Evolutionary conservation across 805 yeast species (phyloP).

Genomic region (Candida tammaniensis): DNA sequence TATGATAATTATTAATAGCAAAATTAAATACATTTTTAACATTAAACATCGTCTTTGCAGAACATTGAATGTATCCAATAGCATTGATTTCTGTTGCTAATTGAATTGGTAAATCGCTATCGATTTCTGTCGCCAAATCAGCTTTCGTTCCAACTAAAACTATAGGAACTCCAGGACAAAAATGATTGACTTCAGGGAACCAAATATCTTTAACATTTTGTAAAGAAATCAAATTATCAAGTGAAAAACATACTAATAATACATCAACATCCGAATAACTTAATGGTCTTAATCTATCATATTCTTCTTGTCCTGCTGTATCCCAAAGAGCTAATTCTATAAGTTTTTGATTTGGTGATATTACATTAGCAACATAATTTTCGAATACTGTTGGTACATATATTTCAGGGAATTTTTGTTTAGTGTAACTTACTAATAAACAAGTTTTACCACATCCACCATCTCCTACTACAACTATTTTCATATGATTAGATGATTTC

Average conservation of each 20-base stretch:
- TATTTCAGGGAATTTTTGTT: constrained; percentile 64
- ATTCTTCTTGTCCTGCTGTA: constrained; percentile 89
- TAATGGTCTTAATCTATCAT: constrained; percentile 74
- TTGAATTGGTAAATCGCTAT: constrained; percentile 48
- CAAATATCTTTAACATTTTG: constrained; percentile 76
- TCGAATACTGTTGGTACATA: constrained; percentile 86
- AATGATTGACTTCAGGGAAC: constrained; percentile 83
- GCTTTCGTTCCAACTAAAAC: constrained; percentile 80
- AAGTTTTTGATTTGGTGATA: constrained; percentile 73
- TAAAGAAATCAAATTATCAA: constrained; percentile 60
- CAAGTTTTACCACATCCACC: constrained; percentile 93
- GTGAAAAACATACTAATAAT: constrained; percentile 70
- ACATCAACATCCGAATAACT: constrained; percentile 79
- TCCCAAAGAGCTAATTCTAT: constrained; percentile 80
- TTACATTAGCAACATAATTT: constrained; percentile 65
- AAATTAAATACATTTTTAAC: constrained; percentile 65
- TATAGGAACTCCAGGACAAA: constrained; percentile 77
- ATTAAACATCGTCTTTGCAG: constrained; percentile 69
- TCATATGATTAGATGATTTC: constrained; percentile 31
- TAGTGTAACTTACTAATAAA: constrained; percentile 62
- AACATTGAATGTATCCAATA: constrained; percentile 71
- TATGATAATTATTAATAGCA: constrained; percentile 48
- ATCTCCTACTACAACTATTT: constrained; percentile 83
- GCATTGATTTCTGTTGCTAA: constrained; percentile 65
- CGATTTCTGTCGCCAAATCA: constrained; percentile 47